Evolutionary conservation across 2,329 filamentous ascomycete genomes (phyloP), one percentile per base, ranked within the genome.

Genomic region (Aspergillus tamarii): DNA sequence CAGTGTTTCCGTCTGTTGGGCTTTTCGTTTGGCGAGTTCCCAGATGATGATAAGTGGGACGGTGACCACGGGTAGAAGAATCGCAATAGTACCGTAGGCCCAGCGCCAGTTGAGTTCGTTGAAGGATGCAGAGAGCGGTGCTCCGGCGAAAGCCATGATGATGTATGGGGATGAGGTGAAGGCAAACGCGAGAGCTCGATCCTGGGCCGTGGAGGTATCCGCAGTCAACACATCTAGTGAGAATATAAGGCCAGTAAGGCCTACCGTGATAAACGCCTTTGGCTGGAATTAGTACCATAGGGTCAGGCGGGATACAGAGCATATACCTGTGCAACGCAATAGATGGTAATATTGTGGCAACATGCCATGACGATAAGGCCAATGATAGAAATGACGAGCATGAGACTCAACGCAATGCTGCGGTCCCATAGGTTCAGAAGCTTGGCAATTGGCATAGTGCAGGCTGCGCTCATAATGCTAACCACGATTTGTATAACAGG

Each of bases 381-480:
- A 0, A 83, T 60, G 0, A 82, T 81, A 67, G 80, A 80, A 60
- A 84, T 71, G 12, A 76, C 60, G 0, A 84, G 71, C 75, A 85
- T 85, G 43, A 85, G 43, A 2, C 82, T 64, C 65, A 87, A 84
- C 16, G 85, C 87, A 67, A 88, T 82, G 1, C 86, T 82, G 36
- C 88, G 85, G 30, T 87, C 88, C 83, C 84, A 89, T 32, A 88
- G 77, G 74, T 90, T 85, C 61, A 90, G 77, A 21, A 88, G 78
- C 73, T 89, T 89, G 59, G 87, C 87, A 23, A 87, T 78, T 0
- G 87, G 84, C 19, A 90, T 81, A 70, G 86, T 87, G 52, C 83
- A 79, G 21, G 88, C 80, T 14, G 85, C 88, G 26, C 82, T 81
- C 62, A 89, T 84, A 45, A 87, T 78, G 63, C 78, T 82, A 23